These are phyloP conservation scores for Zizania latifolia DNA, from an alignment of 176 grass and related monocot genomes.

Conservation along the genomic window DNA sequence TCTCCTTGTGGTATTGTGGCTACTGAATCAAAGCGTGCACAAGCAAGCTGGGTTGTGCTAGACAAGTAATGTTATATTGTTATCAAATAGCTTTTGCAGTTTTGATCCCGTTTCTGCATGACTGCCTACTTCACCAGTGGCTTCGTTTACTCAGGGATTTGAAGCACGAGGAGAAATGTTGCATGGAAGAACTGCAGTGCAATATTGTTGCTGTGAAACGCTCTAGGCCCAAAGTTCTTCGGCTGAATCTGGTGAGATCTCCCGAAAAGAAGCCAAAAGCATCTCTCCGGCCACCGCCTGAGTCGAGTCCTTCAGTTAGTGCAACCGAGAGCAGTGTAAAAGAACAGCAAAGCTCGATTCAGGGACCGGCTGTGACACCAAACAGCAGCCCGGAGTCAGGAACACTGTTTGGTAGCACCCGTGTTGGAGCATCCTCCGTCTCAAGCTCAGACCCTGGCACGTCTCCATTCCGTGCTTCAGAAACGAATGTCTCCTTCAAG, in stretches of 20 bases:
- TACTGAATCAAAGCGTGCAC: constrained; percentile 57
- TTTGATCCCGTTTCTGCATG: neutral
- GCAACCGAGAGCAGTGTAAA: neutral
- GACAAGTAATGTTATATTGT: constrained; percentile 57
- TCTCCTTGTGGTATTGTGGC: constrained; percentile 56
- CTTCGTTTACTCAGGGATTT: constrained; percentile 49
- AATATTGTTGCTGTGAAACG: constrained; percentile 90
- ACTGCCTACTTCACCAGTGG: neutral
- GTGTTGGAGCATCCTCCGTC: constrained; percentile 53
- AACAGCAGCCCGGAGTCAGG: constrained; percentile 61
- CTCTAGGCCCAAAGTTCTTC: constrained; percentile 76
- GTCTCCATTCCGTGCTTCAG: constrained; percentile 62
- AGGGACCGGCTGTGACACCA: constrained; percentile 50
- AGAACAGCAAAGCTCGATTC: constrained; percentile 26
- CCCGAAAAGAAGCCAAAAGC: constrained; percentile 44
- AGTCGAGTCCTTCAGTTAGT: neutral
- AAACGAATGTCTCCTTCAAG: constrained; percentile 33
- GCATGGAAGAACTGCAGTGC: constrained; percentile 80
- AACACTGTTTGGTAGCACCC: constrained; percentile 52
- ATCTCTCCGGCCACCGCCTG: constrained; percentile 1
- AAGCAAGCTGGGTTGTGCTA: constrained; percentile 86
- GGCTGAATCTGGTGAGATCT: constrained; percentile 65
- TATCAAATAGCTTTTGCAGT: neutral
- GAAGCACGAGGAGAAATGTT: constrained; percentile 72
- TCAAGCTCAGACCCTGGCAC: constrained; percentile 71